Evolutionary conservation across 805 yeast species (phyloP), one percentile per base, ranked within the genome.

Genomic region (Yarrowia porcina): DNA sequence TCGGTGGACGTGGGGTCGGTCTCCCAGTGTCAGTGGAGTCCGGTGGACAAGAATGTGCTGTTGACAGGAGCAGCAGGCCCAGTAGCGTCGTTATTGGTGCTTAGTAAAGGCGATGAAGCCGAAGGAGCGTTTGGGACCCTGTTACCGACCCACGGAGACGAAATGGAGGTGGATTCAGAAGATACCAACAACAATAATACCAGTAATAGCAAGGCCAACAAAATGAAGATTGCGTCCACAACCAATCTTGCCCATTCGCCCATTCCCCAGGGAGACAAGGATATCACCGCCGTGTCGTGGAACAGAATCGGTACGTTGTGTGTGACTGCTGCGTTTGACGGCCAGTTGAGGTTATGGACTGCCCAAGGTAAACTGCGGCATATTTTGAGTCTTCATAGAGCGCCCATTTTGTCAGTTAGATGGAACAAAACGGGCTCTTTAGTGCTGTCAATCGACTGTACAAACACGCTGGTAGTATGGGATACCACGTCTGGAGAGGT

Each of bases 291-390:
- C 3, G 41, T 70, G 5, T 66, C 83, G 10, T 90, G 96, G 96
- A 81, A 89, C 12, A 86, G 87, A 1, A 74, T 76, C 61, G 96
- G 96, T 0, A 76, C 81, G 41, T 67, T 79, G 13, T 72, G 90
- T 2, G 78, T 87, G 13, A 87, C 92, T 0, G 88, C 86, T 2
- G 79, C 85, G 1, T 83, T 80, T 62, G 80, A 80, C 69, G 97
- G 97, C 13, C 93, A 88, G 68, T 69, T 91, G 9, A 75, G 93
- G 63, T 76, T 89, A n/a, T 91, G 96, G 96, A 81, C 85, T 11
- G 77, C 82, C 0, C 86, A 83, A 50, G 96, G 96, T 0, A 79
- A 81, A 30, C 75, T 90, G 38, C 77, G 82, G 64, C 86, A 84
- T 57, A 80, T 82, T 1, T 73, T 85, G 67, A 39, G 68, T 25